These are phyloP conservation scores for Xylaria nigripes DNA, from an alignment of 495 filamentous ascomycete genomes.

Conservation along the genomic window DNA sequence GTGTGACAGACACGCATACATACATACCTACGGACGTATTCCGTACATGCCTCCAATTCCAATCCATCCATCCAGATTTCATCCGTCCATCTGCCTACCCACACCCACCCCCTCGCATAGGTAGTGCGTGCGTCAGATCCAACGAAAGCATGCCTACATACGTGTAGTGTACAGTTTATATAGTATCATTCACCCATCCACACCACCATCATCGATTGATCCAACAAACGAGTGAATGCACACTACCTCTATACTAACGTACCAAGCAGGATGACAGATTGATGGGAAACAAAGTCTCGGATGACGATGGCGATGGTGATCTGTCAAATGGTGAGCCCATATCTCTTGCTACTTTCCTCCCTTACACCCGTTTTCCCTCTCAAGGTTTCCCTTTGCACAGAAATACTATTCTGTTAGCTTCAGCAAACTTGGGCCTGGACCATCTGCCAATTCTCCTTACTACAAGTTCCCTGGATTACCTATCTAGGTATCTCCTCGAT, in stretches of 20 bases:
- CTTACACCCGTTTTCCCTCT: background rate
- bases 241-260: too few species aligned
- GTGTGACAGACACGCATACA: conserved; percentile 11
- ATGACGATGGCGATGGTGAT: too few species aligned
- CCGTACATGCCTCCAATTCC: too few species aligned
- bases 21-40: background rate
- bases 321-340: background rate
- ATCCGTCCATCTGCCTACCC: background rate
- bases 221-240: background rate
- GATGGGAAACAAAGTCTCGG: too few species aligned
- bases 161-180: background rate
- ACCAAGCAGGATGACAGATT: too few species aligned
- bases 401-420: too few species aligned
- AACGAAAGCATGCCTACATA: background rate
- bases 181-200: conserved; percentile 11
- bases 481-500: background rate
- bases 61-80: background rate
- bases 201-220: conserved; percentile 1
- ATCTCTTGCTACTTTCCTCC: background rate
- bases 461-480: too few species aligned
- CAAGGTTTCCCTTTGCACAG: too few species aligned
- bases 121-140: conserved; percentile 1
- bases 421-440: too few species aligned
- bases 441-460: too few species aligned
- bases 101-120: conserved; percentile 7